Evolutionary conservation across 768 basidiomycete genomes (phyloP).

Genomic region (Austroboletus festivus): DNA sequence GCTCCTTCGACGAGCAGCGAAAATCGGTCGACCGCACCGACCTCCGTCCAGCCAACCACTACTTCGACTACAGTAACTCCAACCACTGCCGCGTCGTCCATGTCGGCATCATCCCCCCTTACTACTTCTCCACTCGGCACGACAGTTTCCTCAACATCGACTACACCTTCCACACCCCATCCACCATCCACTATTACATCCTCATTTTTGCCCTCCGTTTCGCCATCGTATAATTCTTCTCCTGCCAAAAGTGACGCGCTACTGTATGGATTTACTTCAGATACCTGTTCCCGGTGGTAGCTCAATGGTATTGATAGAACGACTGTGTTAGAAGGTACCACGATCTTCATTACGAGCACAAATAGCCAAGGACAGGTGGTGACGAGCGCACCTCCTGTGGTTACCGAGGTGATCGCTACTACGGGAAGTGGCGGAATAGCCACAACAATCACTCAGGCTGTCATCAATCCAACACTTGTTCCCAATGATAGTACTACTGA

Average conservation of each 20-base stretch:
- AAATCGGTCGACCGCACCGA: conserved; percentile 17
- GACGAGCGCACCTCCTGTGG: conserved; percentile 49
- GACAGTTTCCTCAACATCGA: conserved; percentile 17
- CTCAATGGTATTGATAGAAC: conserved; percentile 39
- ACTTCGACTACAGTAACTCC: conserved; percentile 12
- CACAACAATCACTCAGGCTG: conserved; percentile 58
- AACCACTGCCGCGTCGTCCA: too few species aligned
- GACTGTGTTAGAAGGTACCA: conserved; percentile 45
- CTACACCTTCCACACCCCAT: conserved; percentile 14
- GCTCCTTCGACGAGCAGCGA: conserved; percentile 15
- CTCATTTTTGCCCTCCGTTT: conserved; percentile 3
- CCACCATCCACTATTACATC: conserved; percentile 10
- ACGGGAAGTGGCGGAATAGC: conserved; percentile 51
- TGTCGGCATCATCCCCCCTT: too few species aligned
- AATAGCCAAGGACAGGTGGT: conserved; percentile 48
- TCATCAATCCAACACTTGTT: conserved; percentile 70
- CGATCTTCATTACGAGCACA: conserved; percentile 59
- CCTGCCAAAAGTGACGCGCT: conserved; percentile 11
- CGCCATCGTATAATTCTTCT: conserved; percentile 8
- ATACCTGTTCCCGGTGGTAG: neutral
- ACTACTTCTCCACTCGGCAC: conserved; percentile 3
- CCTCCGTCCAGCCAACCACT: conserved; percentile 22
- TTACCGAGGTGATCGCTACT: conserved; percentile 57
- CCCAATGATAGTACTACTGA: conserved; percentile 41
- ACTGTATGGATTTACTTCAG: conserved; percentile 24